Base-by-base conservation (phyloP, 352 stramenopile species). In the Peronospora belbahrii region DNA sequence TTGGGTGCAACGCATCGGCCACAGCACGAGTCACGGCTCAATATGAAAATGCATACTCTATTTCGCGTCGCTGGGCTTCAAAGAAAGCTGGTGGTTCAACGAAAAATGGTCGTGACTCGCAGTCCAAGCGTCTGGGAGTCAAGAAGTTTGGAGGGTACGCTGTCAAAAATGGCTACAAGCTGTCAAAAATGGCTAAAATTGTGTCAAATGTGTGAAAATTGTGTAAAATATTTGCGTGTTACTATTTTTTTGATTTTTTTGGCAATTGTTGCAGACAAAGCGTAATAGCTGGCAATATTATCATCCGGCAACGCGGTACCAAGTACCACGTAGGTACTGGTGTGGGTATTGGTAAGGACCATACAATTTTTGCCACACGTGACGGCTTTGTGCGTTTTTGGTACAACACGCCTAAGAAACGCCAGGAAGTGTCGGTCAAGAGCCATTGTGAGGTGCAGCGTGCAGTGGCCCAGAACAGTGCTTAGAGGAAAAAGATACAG, bases 31-130 rank as follows among this genome's bases (percentile, higher is more conserved):
- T 59, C 11, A 52, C 52, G 7, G 33, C 37, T 20, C 59, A 62
- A 37, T 42, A 37, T 17, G 74, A 88, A 18, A 69, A 54, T 13
- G n/a, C 83, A 23, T 86, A 67, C 56, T 56, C 52, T 13, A 39
- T 74, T 24, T 79, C 72, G 32, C 60, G 68, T 22, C 77, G 78
- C 18, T 89, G 73, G 71, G 96, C 96, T 10, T 94, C 79, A 13
- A 99, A 99, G 74, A 98, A 98, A 64, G 88, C 94, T 3, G 95
- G 93, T 23, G 96, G 96, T 31, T 98, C 89, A 4, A 95, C 88
- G n/a, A 97, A 95, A 61, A 99, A 99, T 68, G 95, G 96, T 15
- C 79, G 96, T 42, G 95, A 99, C 66, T 98, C 94, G 11, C 75
- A 93, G 56, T 97, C 95, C 30, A 95, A 97, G 70, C 84, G 96